Base-by-base conservation (phyloP, 1,139 yeast species). In the Candida freyschussii region DNA sequence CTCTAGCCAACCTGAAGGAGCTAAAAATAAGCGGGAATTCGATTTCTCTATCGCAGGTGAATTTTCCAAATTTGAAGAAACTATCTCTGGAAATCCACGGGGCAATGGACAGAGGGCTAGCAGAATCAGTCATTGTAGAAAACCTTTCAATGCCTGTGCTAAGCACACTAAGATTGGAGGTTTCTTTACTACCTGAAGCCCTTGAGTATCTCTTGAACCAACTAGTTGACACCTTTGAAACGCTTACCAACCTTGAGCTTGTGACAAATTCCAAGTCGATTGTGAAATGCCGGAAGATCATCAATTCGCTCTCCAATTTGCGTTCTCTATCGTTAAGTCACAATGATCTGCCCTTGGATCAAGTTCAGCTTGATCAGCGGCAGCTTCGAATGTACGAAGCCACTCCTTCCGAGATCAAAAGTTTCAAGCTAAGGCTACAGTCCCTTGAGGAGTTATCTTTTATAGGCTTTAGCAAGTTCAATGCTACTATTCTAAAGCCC, bases 1-100 rank as follows among this genome's bases (percentile, higher is more conserved):
- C 15, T 6, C 21, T 45, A 20, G 13, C 16, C 6, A 30, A 20
- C 7, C 30, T 47, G 25, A 35, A 23, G 22, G 24, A 17, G 0
- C 27, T 47, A 19, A 24, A 28, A 7, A 39, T 47, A 3, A 31
- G 35, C 4, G 51, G 51, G 8, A 47, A 45, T 28, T 39, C 49
- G 4, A 21, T 45, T 6, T 36, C 40, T 1, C 26, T 47, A 7
- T 29, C 28, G 6, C 17, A 32, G 13, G 17, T 34, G 3, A 10
- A 25, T 3, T 12, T 45, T 4, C 49, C 51, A 5, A 19, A 14
- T 0, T 14, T 47, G 22, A 16, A 32, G 12, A 24, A 12, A 6
- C 20, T 47, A 3, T 15, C 30, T 2, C 18, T 47, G 7, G 37
- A 37, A 11, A 12, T 46, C 6, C 40, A 40, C 34, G 48, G 47